Base-by-base conservation (phyloP, 495 filamentous ascomycete genomes). In the Evernia prunastri region DNA sequence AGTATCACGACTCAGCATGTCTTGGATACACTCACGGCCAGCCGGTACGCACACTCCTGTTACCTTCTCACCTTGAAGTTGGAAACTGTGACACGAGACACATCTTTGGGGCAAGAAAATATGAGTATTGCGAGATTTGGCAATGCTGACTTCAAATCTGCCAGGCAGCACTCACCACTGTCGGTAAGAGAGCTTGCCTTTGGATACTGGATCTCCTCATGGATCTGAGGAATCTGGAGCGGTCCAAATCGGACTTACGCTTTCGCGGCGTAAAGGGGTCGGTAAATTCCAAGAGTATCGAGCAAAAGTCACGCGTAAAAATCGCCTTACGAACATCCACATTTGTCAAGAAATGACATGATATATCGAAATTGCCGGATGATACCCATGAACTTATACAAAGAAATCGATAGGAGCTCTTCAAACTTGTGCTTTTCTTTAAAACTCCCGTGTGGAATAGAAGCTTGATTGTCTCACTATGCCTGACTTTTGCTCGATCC, bases 201-300 rank as follows among this genome's bases (percentile, higher is more conserved):
- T 97, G 93, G 92, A 85, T 88, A 49, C 90, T 94, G 73, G 90
- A 96, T 71, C 81, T 97, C 20, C 77, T 94, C 67, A 87, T 93
- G 79, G 94, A 97, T 63, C 81, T 98, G 47, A 80, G 86, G 65
- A 88, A 90, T 74, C 82, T 97, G 40, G 89, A 93, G 74, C 79
- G 82, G 40, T 90, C 85, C 10, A 85, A 87, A 57, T 78, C 84
- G 29, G 85, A 87, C 57, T 83, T 98, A 51, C 82, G 85, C 58
- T 96, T 96, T 79, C 87, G 94, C 56, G 92, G 91, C 72, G 87
- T 82, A 58, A 86, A 92, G 77, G 89, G 47, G 47, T 29, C 8
- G 4, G 5, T n/a, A n/a, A n/a, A n/a, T n/a, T n/a, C n/a, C n/a
- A n/a, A n/a, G n/a, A n/a, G n/a, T n/a, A n/a, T n/a, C n/a, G n/a